Conservation (phyloP, 768 basidiomycete species). For the Exidia glandulosa region DNA sequence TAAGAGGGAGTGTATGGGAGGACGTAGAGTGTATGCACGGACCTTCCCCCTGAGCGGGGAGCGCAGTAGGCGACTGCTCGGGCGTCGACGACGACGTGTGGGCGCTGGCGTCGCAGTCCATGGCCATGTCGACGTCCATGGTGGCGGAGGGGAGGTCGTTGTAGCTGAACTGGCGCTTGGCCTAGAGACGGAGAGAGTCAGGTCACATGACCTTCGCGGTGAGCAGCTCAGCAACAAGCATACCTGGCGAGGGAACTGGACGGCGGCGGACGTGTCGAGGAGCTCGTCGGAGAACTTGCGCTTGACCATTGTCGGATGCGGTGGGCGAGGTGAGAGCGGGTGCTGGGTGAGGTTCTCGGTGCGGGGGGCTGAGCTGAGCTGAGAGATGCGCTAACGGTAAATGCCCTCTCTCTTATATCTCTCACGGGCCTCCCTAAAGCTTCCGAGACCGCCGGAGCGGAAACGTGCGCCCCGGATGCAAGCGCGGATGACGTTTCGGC, state of each 20-base stretch:
- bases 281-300: slow-evolving; percentile 56
- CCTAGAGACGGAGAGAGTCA: background rate
- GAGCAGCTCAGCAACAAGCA: background rate
- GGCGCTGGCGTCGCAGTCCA: background rate
- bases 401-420: no score
- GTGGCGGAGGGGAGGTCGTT: background rate
- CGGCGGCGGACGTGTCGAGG: background rate
- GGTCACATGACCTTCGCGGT: background rate
- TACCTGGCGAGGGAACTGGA: background rate
- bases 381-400: no score
- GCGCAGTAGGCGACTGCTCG: background rate
- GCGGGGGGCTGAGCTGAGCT: slow-evolving; percentile 1
- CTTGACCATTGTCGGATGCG: slow-evolving; percentile 48
- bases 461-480: no score
- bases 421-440: no score
- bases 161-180: background rate
- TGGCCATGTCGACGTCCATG: slow-evolving; percentile 4
- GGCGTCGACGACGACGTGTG: background rate
- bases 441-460: no score
- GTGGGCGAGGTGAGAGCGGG: background rate
- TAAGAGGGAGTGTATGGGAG: background rate
- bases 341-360: background rate
- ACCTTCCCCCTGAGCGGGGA: background rate
- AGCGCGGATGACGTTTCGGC: no score
- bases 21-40: background rate